Base-by-base conservation (phyloP, 495 filamentous ascomycete genomes). In the Aspergillus diversus region DNA sequence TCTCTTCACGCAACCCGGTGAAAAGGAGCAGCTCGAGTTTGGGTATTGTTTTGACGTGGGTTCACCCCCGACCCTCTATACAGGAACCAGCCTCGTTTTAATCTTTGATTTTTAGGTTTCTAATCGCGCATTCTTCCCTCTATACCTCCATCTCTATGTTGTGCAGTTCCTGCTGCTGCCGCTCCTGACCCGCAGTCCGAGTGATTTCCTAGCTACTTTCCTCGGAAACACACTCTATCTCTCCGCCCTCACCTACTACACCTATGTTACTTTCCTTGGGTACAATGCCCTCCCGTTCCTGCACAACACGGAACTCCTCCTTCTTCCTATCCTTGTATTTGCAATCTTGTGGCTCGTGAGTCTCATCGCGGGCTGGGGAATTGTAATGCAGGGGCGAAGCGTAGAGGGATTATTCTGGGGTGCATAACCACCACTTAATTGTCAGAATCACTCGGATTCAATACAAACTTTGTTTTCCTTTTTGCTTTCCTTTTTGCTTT, bases 31-130 rank as follows among this genome's bases (percentile, higher is more conserved):
- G 59, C 67, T 92, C 66, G 89, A 91, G 66, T 92, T 91, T 78
- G 90, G 90, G 68, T 92, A 92, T 70, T 91, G 89, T 70, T 91
- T 91, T 73, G 89, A 92, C 76, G 87, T 90, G 67, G 68, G 84
- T 71, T 48, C 5, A 35, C 27, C 37, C 15, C 13, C 34, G 21
- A 32, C 49, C 47, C 21, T 3, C 16, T 35, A 13, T 34, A 17
- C 17, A 16, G 12, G 6, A 35, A 12, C 13, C 27, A 47, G 16
- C 21, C 21, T 2, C 11, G 21, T 37, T 21, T 57, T 5, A 52
- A 15, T 1, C 13, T 33, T 8, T 6, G 5, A 5, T 31, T 4
- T 16, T 16, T 57, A 88, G 87, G 87, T 90, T 37, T 84, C 88
- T 5, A 90, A 90, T 59, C 82, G 89, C 37, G 88, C 89, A 3